These are phyloP conservation scores for Capsicum pubescens DNA, from an alignment of 257 asterid species.

Conservation along the genomic window DNA sequence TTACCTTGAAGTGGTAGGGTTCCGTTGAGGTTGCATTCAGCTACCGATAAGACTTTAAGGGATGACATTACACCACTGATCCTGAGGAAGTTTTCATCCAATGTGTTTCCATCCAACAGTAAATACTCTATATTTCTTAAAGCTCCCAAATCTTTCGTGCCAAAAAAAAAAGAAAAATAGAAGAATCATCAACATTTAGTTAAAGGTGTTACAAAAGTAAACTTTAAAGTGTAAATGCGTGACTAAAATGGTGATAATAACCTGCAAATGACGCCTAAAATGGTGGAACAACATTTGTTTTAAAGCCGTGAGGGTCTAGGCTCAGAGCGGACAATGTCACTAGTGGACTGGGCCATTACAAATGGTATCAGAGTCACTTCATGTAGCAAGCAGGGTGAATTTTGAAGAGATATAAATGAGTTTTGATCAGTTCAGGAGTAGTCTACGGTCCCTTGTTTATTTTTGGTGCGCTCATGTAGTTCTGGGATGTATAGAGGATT, in stretches of 20 bases:
- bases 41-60: slow-evolving; percentile 24
- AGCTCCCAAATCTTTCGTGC: slow-evolving; percentile 24
- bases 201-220: neutral
- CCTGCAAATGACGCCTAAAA: neutral
- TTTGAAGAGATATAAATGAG: too few species aligned
- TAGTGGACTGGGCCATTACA: too few species aligned
- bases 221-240: neutral
- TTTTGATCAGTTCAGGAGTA: too few species aligned
- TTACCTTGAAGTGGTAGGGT: slow-evolving; percentile 13
- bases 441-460: too few species aligned
- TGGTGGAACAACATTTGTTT: neutral
- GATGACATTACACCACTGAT: slow-evolving; percentile 19
- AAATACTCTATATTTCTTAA: slow-evolving; percentile 21
- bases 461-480: too few species aligned
- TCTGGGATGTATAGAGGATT: too few species aligned
- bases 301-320: too few species aligned
- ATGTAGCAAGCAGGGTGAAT: too few species aligned
- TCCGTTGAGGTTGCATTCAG: neutral
- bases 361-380: too few species aligned
- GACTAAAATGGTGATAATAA: neutral
- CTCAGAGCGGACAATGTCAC: too few species aligned
- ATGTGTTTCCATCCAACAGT: neutral
- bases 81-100: slow-evolving; percentile 4
- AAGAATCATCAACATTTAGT: neutral
- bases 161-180: neutral